A percentile compares a stretch with the other conserved stretches of the same genome.
These are phyloP conservation scores for Auricularia auricula-judae DNA, from an alignment of 768 basidiomycete genomes.

Conservation along the genomic window DNA sequence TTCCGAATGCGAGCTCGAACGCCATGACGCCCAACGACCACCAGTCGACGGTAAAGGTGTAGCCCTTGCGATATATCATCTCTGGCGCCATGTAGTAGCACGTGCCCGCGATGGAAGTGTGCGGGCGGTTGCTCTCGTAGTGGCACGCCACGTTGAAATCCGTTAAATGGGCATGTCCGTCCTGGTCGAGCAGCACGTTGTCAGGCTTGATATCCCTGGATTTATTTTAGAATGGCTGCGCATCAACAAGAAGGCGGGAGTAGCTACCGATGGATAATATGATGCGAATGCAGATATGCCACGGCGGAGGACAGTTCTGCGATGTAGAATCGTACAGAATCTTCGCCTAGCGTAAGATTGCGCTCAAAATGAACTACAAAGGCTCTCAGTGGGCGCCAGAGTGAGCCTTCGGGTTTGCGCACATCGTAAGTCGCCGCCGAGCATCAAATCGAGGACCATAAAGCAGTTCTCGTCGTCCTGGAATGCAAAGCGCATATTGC, in stretches of 20 bases:
- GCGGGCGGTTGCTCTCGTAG: constrained; percentile 29
- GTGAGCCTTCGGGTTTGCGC: constrained; percentile 9
- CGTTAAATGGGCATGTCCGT: constrained; percentile 39
- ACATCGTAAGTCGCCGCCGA: constrained; percentile 34
- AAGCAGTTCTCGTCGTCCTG: constrained; percentile 40
- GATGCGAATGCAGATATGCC: constrained; percentile 33
- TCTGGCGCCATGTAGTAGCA: constrained; percentile 36
- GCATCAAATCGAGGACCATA: constrained; percentile 38
- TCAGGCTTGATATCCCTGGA: constrained; percentile 40
- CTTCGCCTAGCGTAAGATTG: constrained; percentile 26
- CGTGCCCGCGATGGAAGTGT: constrained; percentile 39
- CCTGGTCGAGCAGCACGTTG: constrained; percentile 40
- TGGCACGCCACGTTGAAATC: constrained; percentile 46
- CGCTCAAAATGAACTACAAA: constrained; percentile 74
- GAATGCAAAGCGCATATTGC: constrained; percentile 33
- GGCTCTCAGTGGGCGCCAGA: background rate
- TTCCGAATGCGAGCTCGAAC: constrained; percentile 69
- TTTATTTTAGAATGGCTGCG: too few relatives aligned
- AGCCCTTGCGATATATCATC: constrained; percentile 48
- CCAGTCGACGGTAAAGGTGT: constrained; percentile 89
- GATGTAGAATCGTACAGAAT: constrained; percentile 29
- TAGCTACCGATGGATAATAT: constrained; percentile 38
- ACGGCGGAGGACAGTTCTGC: constrained; percentile 35
- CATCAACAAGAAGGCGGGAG: constrained; percentile 10
- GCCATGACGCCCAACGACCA: constrained; percentile 90